These are phyloP conservation scores for Aspergillus caelatus DNA, from an alignment of 2,329 filamentous ascomycete genomes.

Conservation along the genomic window DNA sequence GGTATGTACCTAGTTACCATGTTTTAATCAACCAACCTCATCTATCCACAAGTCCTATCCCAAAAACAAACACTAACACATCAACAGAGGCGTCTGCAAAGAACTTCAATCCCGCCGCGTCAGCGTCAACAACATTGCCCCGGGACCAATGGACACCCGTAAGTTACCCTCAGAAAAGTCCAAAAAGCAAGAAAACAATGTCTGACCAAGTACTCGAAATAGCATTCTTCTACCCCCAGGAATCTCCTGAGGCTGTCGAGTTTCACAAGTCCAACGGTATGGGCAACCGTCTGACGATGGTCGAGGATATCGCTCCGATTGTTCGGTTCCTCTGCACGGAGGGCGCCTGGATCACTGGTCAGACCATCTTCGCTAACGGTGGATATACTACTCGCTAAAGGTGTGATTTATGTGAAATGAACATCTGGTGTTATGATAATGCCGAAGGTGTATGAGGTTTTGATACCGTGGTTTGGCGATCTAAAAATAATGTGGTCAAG, in stretches of 20 bases:
- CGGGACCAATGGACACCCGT: conserved; percentile 59
- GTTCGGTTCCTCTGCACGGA: conserved; percentile 50
- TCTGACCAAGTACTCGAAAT: background rate
- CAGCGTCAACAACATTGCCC: conserved; percentile 55
- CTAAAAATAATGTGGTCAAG: background rate
- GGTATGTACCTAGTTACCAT: conserved; percentile 35
- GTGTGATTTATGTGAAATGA: background rate
- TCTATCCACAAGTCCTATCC: background rate
- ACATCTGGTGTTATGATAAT: background rate
- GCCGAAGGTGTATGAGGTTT: background rate
- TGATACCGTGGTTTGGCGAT: too few species aligned
- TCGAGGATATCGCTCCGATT: conserved; percentile 51
- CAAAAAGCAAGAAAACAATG: conserved; percentile 3
- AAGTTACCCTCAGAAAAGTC: conserved; percentile 18
- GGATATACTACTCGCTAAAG: conserved; percentile 49
- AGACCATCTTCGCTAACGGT: conserved; percentile 54
- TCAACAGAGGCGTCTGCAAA: conserved; percentile 51
- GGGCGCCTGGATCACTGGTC: conserved; percentile 50
- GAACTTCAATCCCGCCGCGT: conserved; percentile 57
- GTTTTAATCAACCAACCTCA: background rate
- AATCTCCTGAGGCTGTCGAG: conserved; percentile 46
- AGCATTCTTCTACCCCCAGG: conserved; percentile 52
- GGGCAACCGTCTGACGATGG: conserved; percentile 45
- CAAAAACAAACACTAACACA: background rate
- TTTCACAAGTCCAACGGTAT: conserved; percentile 51